phyloP scores from a whole-genome alignment of 768 basidiomycete species.

The Boletales sp. region DNA sequence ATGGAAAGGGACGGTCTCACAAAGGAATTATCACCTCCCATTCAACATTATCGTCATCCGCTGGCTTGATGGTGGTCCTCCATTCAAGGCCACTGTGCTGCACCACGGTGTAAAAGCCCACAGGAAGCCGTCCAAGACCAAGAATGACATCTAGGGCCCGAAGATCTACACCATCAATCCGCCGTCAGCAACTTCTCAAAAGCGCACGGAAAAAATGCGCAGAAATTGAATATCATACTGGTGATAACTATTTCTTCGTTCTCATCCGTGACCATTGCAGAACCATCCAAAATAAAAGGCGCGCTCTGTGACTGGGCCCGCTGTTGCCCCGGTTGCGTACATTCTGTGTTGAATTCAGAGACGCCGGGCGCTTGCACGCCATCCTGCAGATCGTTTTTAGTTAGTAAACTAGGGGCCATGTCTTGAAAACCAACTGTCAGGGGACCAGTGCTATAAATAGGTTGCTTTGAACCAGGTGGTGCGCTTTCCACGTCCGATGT shows the following conservation, averaged over 20 bases:
- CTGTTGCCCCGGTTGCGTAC: background rate
- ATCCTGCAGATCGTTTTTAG: background rate
- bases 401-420: no score
- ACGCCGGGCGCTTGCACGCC: background rate
- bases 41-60: background rate
- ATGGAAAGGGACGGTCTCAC: background rate
- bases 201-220: background rate
- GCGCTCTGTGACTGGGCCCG: background rate
- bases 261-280: background rate
- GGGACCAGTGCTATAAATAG: background rate
- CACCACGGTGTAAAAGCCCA: slow-evolving; percentile 1
- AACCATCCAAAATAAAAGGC: background rate
- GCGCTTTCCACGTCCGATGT: no score
- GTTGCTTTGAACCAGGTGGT: no score
- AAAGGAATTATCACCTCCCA: slow-evolving; percentile 3
- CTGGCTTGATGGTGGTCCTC: background rate
- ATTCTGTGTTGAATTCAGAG: background rate
- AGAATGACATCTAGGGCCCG: slow-evolving; percentile 1
- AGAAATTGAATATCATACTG: background rate
- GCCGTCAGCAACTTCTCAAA: background rate
- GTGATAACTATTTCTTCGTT: background rate
- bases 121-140: slow-evolving; percentile 1
- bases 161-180: background rate
- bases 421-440: background rate
- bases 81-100: background rate